These are phyloP conservation scores for Wallemia ichthyophaga DNA, from an alignment of 1,284 basidiomycete species.

Conservation along the genomic window DNA sequence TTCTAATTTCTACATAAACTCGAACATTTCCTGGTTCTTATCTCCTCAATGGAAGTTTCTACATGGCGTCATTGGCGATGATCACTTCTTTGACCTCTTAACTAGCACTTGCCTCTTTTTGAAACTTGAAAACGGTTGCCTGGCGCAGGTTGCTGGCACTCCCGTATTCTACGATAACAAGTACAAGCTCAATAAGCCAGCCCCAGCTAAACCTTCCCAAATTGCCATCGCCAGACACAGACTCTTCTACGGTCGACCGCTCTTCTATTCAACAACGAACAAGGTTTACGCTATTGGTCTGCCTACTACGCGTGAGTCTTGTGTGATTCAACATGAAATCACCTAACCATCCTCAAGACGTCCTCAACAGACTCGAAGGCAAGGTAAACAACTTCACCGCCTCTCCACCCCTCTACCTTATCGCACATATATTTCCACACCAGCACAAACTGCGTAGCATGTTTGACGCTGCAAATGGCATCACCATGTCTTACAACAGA, in stretches of 20 bases:
- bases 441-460: constrained; percentile 37
- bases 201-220: background rate
- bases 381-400: constrained; percentile 8
- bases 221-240: background rate
- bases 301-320: background rate
- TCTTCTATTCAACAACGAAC: background rate
- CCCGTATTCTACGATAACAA: background rate
- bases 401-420: constrained; percentile 27
- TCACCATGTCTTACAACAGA: background rate
- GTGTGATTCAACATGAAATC: too few species aligned
- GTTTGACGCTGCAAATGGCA: constrained; percentile 15
- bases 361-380: background rate
- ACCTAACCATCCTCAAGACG: too few species aligned
- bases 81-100: background rate
- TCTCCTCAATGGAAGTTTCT: background rate
- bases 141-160: background rate
- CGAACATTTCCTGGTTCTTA: background rate
- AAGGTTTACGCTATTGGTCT: background rate
- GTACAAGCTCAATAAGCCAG: background rate
- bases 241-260: background rate
- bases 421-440: constrained; percentile 54
- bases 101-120: background rate
- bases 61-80: background rate
- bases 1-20: background rate
- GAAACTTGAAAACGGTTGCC: background rate